Evolutionary conservation across 768 basidiomycete species (phyloP).

Genomic region (Auricularia auricula-judae): DNA sequence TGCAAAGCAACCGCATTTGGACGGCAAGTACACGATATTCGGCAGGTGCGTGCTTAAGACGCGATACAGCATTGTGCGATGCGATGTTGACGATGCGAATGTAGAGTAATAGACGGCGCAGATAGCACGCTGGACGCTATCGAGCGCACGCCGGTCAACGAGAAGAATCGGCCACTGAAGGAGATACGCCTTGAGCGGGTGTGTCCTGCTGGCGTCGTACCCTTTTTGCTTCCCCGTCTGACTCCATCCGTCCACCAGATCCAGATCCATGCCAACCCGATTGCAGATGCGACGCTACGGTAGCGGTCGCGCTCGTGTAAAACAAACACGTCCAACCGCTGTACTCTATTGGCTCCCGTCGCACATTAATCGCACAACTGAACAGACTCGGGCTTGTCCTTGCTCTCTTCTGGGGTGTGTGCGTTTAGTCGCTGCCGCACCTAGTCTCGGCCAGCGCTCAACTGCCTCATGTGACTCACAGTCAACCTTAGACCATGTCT

Average conservation of each 20-base stretch:
- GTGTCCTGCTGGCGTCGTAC: conserved; percentile 17
- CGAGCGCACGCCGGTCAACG: conserved; percentile 83
- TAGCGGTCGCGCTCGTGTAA: not conserved
- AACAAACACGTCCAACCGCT: too few relatives aligned
- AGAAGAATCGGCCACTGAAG: conserved; percentile 77
- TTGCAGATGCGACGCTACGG: conserved; percentile 62
- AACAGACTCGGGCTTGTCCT: too few relatives aligned
- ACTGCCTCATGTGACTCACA: too few relatives aligned
- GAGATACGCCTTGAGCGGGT: conserved; percentile 81
- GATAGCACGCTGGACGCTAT: conserved; percentile 90
- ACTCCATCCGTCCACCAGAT: conserved; percentile 31
- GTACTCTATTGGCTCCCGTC: too few relatives aligned
- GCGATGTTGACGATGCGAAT: not conserved
- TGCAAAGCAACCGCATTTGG: conserved; percentile 85
- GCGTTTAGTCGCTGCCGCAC: too few relatives aligned
- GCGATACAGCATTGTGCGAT: too few relatives aligned
- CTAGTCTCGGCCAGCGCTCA: too few relatives aligned
- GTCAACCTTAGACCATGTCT: too few relatives aligned
- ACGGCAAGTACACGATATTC: conserved; percentile 90
- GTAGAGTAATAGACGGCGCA: conserved; percentile 86
- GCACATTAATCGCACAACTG: too few relatives aligned
- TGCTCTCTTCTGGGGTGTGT: too few relatives aligned
- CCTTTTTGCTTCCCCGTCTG: conserved; percentile 1
- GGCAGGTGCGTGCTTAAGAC: conserved; percentile 41
- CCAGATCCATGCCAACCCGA: conserved; percentile 89